These are phyloP conservation scores for Elaeagnus macrophylla DNA, from an alignment of 306 rosid species.

Conservation along the genomic window DNA sequence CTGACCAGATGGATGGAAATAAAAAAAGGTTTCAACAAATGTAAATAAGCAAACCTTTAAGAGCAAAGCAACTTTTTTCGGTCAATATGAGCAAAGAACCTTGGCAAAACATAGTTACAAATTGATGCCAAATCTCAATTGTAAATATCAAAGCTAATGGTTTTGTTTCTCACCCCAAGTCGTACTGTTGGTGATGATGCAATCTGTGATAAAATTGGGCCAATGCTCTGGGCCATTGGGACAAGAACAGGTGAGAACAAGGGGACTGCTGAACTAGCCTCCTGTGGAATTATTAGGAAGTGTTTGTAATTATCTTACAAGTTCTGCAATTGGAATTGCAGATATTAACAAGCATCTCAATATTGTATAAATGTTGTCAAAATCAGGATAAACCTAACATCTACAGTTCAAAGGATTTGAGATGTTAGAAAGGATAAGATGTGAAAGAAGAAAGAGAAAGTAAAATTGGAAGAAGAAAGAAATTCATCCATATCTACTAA, in stretches of 20 bases:
- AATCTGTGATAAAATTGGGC: conserved; percentile 86
- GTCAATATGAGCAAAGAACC: too few relatives aligned
- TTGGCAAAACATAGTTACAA: too few relatives aligned
- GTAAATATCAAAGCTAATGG: background rate
- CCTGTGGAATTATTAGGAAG: conserved; percentile 33
- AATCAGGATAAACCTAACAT: background rate
- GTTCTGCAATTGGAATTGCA: background rate
- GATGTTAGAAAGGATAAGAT: background rate
- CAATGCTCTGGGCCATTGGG: conserved; percentile 89
- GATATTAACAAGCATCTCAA: background rate
- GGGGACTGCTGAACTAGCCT: conserved; percentile 87
- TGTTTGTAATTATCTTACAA: background rate
- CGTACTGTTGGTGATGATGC: conserved; percentile 87
- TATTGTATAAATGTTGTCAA: background rate
- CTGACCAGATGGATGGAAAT: too few relatives aligned
- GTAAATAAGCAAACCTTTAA: too few relatives aligned
- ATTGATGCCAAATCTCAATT: too few relatives aligned
- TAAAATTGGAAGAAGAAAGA: too few relatives aligned
- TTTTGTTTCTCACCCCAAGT: conserved; percentile 64
- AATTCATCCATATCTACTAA: too few relatives aligned
- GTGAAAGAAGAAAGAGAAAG: background rate
- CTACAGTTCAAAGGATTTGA: background rate
- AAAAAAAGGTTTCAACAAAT: too few relatives aligned
- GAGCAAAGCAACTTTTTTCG: too few relatives aligned
- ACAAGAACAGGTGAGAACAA: conserved; percentile 89